Percentiles rank a stretch among this genome's conserved stretches.
Conservation (phyloP, 2,329 filamentous ascomycete genomes). For the Arachnomyces sp. region DNA sequence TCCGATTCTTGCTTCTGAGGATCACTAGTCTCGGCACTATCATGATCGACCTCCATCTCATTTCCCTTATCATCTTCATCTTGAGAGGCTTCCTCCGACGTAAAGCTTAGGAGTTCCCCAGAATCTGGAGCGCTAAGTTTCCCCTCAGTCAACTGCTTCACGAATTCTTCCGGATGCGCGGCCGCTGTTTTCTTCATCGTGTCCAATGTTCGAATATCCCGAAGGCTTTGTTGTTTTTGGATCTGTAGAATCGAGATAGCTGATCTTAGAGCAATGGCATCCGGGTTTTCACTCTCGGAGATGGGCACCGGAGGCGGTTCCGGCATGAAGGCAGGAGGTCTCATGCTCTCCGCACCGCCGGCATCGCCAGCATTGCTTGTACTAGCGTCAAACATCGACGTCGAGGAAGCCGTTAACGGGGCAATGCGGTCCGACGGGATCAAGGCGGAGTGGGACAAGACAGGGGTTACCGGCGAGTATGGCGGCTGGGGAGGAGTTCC, state of each 20-base stretch:
- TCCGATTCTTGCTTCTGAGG: conserved; percentile 15
- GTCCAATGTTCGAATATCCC: conserved; percentile 65
- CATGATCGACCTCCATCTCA: conserved; percentile 17
- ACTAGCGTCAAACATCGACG: background rate
- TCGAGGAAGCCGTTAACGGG: conserved; percentile 2
- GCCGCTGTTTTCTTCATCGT: conserved; percentile 64
- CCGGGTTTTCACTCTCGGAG: conserved; percentile 58
- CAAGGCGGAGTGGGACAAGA: conserved; percentile 25
- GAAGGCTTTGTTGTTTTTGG: conserved; percentile 68
- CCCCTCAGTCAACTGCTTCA: conserved; percentile 58
- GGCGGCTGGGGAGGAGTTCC: conserved; percentile 37
- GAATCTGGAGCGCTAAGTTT: conserved; percentile 42
- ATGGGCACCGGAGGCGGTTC: conserved; percentile 38
- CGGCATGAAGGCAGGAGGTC: conserved; percentile 21
- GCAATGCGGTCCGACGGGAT: conserved; percentile 2
- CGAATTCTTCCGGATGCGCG: conserved; percentile 63
- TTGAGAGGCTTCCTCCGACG: conserved; percentile 25
- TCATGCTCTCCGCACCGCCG: background rate
- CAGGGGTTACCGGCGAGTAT: conserved; percentile 42
- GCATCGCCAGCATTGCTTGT: background rate
- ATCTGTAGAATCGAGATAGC: conserved; percentile 82
- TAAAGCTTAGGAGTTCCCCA: conserved; percentile 28
- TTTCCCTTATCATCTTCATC: conserved; percentile 30
- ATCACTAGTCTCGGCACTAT: conserved; percentile 1
- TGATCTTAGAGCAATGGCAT: conserved; percentile 77